Evolutionary conservation across 441 rosid species (phyloP), one percentile per base, ranked within the genome.

Genomic region (Eruca vesicaria): DNA sequence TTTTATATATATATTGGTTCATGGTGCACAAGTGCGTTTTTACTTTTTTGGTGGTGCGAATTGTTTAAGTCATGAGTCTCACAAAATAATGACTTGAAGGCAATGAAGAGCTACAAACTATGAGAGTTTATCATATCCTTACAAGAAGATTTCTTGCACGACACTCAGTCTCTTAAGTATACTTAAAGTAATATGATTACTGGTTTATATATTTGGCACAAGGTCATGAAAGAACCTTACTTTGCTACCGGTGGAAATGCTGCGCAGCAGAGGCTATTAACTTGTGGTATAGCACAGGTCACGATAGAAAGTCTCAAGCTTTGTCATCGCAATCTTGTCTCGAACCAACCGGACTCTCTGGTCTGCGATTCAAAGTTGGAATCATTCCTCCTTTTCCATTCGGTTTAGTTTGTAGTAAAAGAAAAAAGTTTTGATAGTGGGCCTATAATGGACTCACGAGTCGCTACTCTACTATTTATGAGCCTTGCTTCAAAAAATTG

Each of bases 321-420:
- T 64, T 0, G 58, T 29, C 55, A 66, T 71, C 6, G 57, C 33
- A 33, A 7, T 5, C 41, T 77, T 33, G 15, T 21, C 29, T 72
- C 58, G 1, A 77, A 71, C 63, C 73, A 77, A 77, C 73, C 77
- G 15, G 1, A 63, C 77, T 14, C 80, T 72, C 58, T 50, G 64
- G 11, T 59, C 80, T 64, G 77, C 77, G 2, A 67, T 66, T 66
- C n/a, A 11, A 75, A 76, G 14, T 52, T 20, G 61, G 60, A 18
- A 50, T 18, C 23, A 52, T 12, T 12, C 16, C 60, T 10, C 11
- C 2, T 35, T 68, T 53, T 20, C 20, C 1, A 59, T 29, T 59
- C 59, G 28, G 58, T 52, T 52, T 9, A 52, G 21, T 53, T 2
- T 19, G 8, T 8, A 20, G 28, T 53, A 3, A 9, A 1, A 23